These are phyloP conservation scores for Fusarium succisae DNA, from an alignment of 2,329 filamentous ascomycete species.

Conservation along the genomic window DNA sequence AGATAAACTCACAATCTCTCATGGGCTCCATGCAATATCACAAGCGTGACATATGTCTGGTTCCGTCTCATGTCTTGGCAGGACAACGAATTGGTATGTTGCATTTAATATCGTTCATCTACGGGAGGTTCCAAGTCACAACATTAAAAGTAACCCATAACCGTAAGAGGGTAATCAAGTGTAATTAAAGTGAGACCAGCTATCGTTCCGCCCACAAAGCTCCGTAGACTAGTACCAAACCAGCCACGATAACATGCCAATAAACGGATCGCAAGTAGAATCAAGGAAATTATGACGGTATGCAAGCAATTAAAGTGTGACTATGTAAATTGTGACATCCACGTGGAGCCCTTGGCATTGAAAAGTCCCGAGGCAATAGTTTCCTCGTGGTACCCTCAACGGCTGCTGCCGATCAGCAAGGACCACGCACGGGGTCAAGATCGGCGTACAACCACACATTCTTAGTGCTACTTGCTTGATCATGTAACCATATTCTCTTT, in stretches of 20 bases:
- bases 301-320: background rate
- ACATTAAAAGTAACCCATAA: background rate
- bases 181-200: background rate
- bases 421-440: background rate
- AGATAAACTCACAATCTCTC: background rate
- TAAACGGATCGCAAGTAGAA: background rate
- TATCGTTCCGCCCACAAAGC: background rate
- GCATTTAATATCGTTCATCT: background rate
- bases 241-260: background rate
- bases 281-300: background rate
- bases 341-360: background rate
- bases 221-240: background rate
- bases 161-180: background rate
- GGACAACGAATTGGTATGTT: background rate
- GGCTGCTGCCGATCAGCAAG: background rate
- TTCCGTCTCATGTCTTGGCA: background rate
- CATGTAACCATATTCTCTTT: rapidly evolving
- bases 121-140: background rate
- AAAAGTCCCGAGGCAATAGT: background rate
- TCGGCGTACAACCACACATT: background rate
- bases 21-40: background rate
- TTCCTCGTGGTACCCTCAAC: background rate
- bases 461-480: background rate
- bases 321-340: background rate
- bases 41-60: background rate